Evolutionary conservation across 768 basidiomycete species (phyloP).

Genomic region (Mycena pura): DNA sequence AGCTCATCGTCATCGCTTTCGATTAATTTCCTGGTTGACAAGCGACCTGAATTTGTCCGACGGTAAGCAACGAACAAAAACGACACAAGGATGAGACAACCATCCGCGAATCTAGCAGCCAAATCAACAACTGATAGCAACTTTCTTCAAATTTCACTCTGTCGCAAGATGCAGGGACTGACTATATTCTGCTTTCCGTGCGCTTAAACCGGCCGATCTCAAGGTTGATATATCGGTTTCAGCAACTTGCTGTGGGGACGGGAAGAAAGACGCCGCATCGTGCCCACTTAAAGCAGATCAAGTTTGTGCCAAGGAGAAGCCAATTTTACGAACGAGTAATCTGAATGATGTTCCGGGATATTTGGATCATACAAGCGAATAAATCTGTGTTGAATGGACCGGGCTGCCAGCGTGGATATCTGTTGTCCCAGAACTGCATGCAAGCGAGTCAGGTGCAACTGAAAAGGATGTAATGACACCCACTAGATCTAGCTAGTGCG

Average conservation of each 20-base stretch:
- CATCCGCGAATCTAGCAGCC: constrained; percentile 81
- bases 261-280: constrained; percentile 59
- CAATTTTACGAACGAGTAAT: constrained; percentile 50
- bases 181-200: constrained; percentile 92
- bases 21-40: constrained; percentile 75
- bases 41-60: constrained; percentile 49
- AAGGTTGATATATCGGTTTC: constrained; percentile 63
- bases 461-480: constrained; percentile 28
- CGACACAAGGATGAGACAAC: neutral
- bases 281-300: constrained; percentile 28
- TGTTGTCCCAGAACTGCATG: constrained; percentile 59
- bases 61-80: neutral
- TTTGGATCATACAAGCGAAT: constrained; percentile 75
- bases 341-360: constrained; percentile 70
- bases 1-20: constrained; percentile 80
- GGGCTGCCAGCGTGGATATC: constrained; percentile 87
- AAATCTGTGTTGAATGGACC: constrained; percentile 83
- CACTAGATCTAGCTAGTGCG: constrained; percentile 74
- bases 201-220: constrained; percentile 78
- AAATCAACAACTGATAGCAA: constrained; percentile 71
- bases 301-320: constrained; percentile 10
- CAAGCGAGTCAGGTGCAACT: neutral
- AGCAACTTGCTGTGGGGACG: constrained; percentile 72
- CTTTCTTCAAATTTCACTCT: neutral
- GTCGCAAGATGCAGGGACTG: constrained; percentile 28